Conservation (phyloP, 1,284 basidiomycete species). For the Malassezia vespertilionis region DNA sequence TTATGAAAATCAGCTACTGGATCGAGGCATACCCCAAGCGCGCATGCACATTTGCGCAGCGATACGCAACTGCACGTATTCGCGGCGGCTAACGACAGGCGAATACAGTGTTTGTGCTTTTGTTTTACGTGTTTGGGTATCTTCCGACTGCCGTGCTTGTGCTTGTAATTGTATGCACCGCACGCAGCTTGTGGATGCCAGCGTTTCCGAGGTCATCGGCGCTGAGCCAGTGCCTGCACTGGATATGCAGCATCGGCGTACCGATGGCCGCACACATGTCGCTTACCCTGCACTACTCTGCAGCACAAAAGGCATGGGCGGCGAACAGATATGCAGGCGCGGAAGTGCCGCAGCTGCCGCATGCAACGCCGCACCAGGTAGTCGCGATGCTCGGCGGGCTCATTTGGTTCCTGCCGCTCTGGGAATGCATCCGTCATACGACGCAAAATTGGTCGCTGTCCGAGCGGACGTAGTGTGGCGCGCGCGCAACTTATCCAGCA, state of each 20-base stretch:
- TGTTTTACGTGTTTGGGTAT: neutral
- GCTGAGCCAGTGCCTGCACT: too few species aligned
- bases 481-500: too few species aligned
- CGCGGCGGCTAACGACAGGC: neutral
- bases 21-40: constrained; percentile 9
- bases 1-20: constrained; percentile 12
- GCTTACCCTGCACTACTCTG: constrained; percentile 1
- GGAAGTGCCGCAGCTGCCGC: neutral
- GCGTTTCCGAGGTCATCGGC: neutral
- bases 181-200: neutral
- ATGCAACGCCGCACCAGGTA: constrained; percentile 4
- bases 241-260: too few species aligned
- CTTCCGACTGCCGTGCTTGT: neutral
- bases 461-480: too few species aligned
- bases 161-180: neutral
- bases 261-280: constrained; percentile 7
- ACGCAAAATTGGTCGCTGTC: constrained; percentile 8
- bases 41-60: constrained; percentile 1
- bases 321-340: neutral
- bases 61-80: constrained; percentile 3
- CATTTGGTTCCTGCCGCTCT: constrained; percentile 15
- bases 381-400: constrained; percentile 11
- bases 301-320: constrained; percentile 5
- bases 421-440: constrained; percentile 9
- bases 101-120: neutral